Percentiles rank a stretch among this genome's conserved stretches.
Conservation (phyloP, 2,329 filamentous ascomycete genomes). For the Chaetomium sp. region DNA sequence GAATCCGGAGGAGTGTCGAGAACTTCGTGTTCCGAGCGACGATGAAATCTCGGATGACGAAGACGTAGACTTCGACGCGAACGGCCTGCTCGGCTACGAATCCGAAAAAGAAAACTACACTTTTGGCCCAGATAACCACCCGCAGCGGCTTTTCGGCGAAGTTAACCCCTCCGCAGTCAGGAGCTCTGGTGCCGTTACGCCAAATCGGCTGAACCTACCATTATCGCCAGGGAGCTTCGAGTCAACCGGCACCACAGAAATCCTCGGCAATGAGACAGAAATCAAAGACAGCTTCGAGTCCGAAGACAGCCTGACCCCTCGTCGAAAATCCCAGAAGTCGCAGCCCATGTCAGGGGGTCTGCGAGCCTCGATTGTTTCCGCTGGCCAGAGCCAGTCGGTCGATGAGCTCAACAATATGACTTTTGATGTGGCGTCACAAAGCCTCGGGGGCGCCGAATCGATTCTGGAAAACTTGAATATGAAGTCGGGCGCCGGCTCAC, state of each 20-base stretch:
- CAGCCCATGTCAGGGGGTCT: slow-evolving; percentile 27
- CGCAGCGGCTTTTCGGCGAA: slow-evolving; percentile 56
- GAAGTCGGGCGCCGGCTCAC: slow-evolving; percentile 42
- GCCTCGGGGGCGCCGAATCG: slow-evolving; percentile 54
- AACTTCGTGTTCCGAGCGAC: slow-evolving; percentile 32
- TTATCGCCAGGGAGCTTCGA: slow-evolving; percentile 40
- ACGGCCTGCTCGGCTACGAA: slow-evolving; percentile 56
- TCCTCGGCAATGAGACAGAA: slow-evolving; percentile 44
- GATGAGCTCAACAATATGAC: slow-evolving; percentile 56
- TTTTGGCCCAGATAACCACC: slow-evolving; percentile 55
- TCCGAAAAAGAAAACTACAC: slow-evolving; percentile 80
- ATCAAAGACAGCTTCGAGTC: slow-evolving; percentile 54
- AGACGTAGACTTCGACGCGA: slow-evolving; percentile 42
- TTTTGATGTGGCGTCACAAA: slow-evolving; percentile 57
- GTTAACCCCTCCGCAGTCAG: slow-evolving; percentile 56
- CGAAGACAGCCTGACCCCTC: slow-evolving; percentile 43
- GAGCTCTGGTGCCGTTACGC: slow-evolving; percentile 54
- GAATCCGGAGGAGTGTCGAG: slow-evolving; percentile 29
- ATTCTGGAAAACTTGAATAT: slow-evolving; percentile 49
- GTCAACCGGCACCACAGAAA: slow-evolving; percentile 40
- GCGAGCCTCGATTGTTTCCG: slow-evolving; percentile 35
- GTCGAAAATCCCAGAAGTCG: slow-evolving; percentile 30
- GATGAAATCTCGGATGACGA: slow-evolving; percentile 39
- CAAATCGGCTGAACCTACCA: slow-evolving; percentile 53
- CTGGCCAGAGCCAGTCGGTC: slow-evolving; percentile 45